Evolutionary conservation across 1,139 yeast species (phyloP).

Genomic region (Wickerhamomyces sp.): DNA sequence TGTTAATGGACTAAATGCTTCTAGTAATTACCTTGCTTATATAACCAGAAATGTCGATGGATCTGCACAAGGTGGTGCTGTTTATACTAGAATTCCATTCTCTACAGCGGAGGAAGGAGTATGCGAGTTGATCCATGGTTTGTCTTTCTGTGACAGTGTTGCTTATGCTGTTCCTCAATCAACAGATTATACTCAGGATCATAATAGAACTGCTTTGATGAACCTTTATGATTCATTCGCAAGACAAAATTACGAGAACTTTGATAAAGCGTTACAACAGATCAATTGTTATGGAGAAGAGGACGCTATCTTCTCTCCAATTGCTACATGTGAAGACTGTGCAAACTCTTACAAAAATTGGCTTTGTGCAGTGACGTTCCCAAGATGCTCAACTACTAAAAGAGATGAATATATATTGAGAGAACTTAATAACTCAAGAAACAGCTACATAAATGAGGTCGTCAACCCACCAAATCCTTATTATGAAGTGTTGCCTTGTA

Average conservation of each 20-base stretch:
- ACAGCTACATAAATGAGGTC: slow-evolving; percentile 46
- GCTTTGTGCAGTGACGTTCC: slow-evolving; percentile 90
- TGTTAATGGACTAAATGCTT: slow-evolving; percentile 53
- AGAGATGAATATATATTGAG: slow-evolving; percentile 46
- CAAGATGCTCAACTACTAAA: slow-evolving; percentile 64
- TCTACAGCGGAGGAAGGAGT: slow-evolving; percentile 51
- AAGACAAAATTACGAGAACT: slow-evolving; percentile 49
- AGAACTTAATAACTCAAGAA: slow-evolving; percentile 52
- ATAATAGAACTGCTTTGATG: slow-evolving; percentile 27
- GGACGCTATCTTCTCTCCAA: slow-evolving; percentile 71
- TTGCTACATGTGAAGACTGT: slow-evolving; percentile 71
- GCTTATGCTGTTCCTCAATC: slow-evolving; percentile 86
- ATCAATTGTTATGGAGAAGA: slow-evolving; percentile 68
- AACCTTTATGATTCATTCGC: slow-evolving; percentile 64
- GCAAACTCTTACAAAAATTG: slow-evolving; percentile 69
- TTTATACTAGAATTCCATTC: slow-evolving; percentile 56
- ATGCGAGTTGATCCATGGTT: slow-evolving; percentile 69
- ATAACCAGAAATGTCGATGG: slow-evolving; percentile 46
- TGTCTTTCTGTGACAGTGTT: slow-evolving; percentile 74
- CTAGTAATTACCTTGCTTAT: slow-evolving; percentile 63
- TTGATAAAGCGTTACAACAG: slow-evolving; percentile 71
- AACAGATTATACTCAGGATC: slow-evolving; percentile 9
- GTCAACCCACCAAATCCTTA: slow-evolving; percentile 60
- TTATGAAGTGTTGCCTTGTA: slow-evolving; percentile 82
- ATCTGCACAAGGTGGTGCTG: slow-evolving; percentile 54